Percentiles rank a stretch among this genome's conserved stretches.
phyloP scores from a whole-genome alignment of 1,139 yeast species.

The Lodderomyces orthopsilosis region DNA sequence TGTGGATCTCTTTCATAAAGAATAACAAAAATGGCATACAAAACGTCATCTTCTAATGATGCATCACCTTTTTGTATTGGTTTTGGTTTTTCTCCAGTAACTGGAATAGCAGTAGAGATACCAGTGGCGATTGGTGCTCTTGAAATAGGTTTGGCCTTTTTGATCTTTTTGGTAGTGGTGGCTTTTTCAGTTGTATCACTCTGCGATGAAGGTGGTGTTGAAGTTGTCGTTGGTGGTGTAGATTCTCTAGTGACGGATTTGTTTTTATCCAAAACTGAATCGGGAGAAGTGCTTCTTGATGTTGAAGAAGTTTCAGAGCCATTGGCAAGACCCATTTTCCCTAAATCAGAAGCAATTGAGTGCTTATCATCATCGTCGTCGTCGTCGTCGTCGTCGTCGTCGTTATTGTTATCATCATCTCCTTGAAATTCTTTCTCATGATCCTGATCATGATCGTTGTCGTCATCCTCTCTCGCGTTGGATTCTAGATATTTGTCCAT shows the following conservation, averaged over 20 bases:
- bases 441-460: neutral
- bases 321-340: conserved; percentile 2
- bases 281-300: conserved; percentile 45
- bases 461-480: conserved; percentile 9
- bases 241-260: conserved; percentile 20
- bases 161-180: conserved; percentile 12
- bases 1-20: conserved; percentile 64
- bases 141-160: conserved; percentile 38
- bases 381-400: conserved; percentile 10
- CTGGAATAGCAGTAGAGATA: conserved; percentile 74
- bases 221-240: conserved; percentile 25
- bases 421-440: conserved; percentile 3
- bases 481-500: conserved; percentile 4
- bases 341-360: conserved; percentile 3
- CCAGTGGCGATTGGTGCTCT: conserved; percentile 64
- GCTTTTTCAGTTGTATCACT: conserved; percentile 5
- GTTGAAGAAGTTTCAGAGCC: conserved; percentile 28
- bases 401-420: conserved; percentile 8
- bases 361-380: conserved; percentile 5
- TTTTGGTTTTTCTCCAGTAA: conserved; percentile 74
- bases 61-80: conserved; percentile 61
- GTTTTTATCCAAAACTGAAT: conserved; percentile 25
- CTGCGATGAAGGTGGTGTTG: conserved; percentile 16
- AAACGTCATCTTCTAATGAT: conserved; percentile 71
- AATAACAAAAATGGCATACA: conserved; percentile 69